Evolutionary conservation across 768 basidiomycete genomes (phyloP).

Genomic region (Rhizopogon salebrosus): DNA sequence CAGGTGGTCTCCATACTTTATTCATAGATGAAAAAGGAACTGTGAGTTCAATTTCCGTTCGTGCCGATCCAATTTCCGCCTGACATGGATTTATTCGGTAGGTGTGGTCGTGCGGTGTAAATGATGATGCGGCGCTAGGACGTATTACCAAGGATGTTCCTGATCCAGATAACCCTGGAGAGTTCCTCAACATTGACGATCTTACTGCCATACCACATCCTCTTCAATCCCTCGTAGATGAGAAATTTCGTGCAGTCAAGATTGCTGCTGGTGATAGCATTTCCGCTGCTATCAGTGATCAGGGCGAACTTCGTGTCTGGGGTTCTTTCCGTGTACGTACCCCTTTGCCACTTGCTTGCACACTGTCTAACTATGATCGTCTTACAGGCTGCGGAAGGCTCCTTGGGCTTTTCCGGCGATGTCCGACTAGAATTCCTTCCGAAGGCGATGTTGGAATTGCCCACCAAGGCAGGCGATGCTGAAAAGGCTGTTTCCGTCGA

Average conservation of each 20-base stretch:
- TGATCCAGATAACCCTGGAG: constrained; percentile 52
- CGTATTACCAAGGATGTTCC: constrained; percentile 62
- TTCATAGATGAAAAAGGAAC: constrained; percentile 87
- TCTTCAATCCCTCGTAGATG: constrained; percentile 62
- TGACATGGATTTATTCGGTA: constrained; percentile 21
- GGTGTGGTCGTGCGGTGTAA: constrained; percentile 84
- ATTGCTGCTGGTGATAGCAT: constrained; percentile 86
- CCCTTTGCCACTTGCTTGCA: not conserved
- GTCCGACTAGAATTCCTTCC: constrained; percentile 65
- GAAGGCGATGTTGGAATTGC: constrained; percentile 50
- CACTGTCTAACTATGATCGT: constrained; percentile 3
- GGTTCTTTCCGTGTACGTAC: constrained; percentile 77
- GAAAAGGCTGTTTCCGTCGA: constrained; percentile 74
- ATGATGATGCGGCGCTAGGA: constrained; percentile 87
- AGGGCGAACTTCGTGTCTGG: constrained; percentile 86
- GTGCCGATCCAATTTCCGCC: constrained; percentile 1
- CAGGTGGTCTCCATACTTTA: constrained; percentile 86
- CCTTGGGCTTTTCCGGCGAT: constrained; percentile 76
- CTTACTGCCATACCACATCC: constrained; percentile 59
- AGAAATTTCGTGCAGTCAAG: constrained; percentile 79
- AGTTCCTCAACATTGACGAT: constrained; percentile 49
- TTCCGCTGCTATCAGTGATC: constrained; percentile 73
- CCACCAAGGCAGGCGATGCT: constrained; percentile 54
- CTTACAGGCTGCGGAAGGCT: constrained; percentile 65
- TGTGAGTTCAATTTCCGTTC: constrained; percentile 44